phyloP scores from a whole-genome alignment of 202 grass and related monocot species.

The Eragrostis tef region DNA sequence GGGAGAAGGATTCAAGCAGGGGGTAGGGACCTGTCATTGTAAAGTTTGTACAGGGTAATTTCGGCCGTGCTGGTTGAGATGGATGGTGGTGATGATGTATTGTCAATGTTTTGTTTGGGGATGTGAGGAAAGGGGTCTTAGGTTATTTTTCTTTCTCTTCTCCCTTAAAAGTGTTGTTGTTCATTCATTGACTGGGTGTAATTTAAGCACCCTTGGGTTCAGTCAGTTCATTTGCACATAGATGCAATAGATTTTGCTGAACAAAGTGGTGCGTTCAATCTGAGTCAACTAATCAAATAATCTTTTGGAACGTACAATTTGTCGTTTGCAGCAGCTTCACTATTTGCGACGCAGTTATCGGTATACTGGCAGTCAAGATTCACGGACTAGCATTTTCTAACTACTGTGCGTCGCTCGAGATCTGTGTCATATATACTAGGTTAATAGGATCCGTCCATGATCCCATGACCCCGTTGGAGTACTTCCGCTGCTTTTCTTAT shows the following conservation, averaged over 20 bases:
- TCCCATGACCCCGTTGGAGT: neutral
- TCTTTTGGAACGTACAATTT: neutral
- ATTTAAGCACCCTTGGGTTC: slow-evolving; percentile 62
- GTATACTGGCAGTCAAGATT: neutral
- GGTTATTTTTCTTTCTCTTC: slow-evolving; percentile 31
- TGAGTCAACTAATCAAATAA: neutral
- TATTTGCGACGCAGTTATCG: neutral
- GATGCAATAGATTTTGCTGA: slow-evolving; percentile 42
- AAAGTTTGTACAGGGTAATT: slow-evolving; percentile 89
- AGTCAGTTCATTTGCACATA: slow-evolving; percentile 48
- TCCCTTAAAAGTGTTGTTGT: slow-evolving; percentile 44
- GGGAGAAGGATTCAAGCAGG: slow-evolving; percentile 59
- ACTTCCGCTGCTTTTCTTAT: slow-evolving; percentile 13
- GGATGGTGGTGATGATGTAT: slow-evolving; percentile 47
- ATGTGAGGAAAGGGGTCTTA: slow-evolving; percentile 46
- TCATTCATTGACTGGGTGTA: slow-evolving; percentile 72
- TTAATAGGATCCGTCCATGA: neutral
- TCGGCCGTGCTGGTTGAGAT: slow-evolving; percentile 46
- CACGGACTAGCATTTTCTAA: neutral
- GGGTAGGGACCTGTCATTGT: slow-evolving; percentile 65
- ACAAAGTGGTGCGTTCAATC: neutral
- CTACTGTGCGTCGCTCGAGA: neutral
- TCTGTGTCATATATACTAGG: neutral
- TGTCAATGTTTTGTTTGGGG: slow-evolving; percentile 43
- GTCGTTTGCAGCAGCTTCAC: neutral